Base-by-base conservation (phyloP, 2,329 filamentous ascomycete genomes). In the Bimuria novae-zelandiae region DNA sequence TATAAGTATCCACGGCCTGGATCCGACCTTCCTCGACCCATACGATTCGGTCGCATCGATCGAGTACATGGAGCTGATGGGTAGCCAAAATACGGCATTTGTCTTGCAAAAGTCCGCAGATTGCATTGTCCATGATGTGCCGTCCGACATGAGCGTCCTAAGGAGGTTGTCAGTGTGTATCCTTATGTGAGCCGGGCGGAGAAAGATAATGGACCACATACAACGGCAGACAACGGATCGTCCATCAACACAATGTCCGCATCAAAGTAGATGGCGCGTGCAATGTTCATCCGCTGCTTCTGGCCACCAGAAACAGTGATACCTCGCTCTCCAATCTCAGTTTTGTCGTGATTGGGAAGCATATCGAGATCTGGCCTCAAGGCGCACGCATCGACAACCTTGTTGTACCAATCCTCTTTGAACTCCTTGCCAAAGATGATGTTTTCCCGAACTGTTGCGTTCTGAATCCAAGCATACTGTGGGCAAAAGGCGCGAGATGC, bases 401-500 rank as follows among this genome's bases (percentile, higher is more conserved):
- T 77, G 39, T 88, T 82, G 67, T 96, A 96, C 92, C 93, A 96
- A 3, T 78, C 76, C 52, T 81, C 81, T 47, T 96, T 81, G 55
- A 62, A 84, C 70, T 82, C 78, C 80, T 91, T 93, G 10, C 93
- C 93, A 66, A 97, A 97, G 0, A 91, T 75, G 54, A 99, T 96
- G 66, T 99, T 99, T 29, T 96, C 85, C 56, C 85, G 86, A 3
- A 97, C 83, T 0, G 88, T 90, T 0, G 91, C 82, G 67, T 97
- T 97, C 69, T 97, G 93, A 43, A 99, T 96, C 94, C 94, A 99
- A 0, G 94, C 90, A 68, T 96, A 96, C 70, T 99, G 93, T 0
- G 93, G 93, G 61, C 94, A 97, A 65, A 96, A 97, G 0, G 93
- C 90, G 56, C 92, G 82, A 3, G 86, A 87, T 0, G 90, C 90